Evolutionary conservation across 768 basidiomycete species (phyloP).

Genomic region (Solioccasus polychromus): DNA sequence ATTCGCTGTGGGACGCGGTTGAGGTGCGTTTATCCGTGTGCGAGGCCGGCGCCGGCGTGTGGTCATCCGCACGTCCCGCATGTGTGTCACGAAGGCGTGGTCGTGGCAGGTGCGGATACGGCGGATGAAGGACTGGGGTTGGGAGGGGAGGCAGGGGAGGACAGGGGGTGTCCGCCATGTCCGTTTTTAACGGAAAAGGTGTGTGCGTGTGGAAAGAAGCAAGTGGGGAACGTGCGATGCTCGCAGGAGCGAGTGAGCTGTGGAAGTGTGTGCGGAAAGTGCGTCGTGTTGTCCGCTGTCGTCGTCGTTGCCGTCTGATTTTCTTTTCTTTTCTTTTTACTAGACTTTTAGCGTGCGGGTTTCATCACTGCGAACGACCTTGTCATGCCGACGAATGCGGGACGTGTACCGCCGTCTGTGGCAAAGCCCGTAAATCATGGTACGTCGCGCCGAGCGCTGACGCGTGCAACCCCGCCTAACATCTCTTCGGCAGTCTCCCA

Average conservation of each 20-base stretch:
- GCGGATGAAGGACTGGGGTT: conserved; percentile 23
- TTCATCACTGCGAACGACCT: conserved; percentile 77
- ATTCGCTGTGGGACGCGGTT: conserved; percentile 84
- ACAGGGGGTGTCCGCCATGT: conserved; percentile 77
- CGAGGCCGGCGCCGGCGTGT: conserved; percentile 64
- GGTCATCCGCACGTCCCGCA: conserved; percentile 81
- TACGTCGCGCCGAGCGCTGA: too few relatives aligned
- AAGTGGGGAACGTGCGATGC: conserved; percentile 76
- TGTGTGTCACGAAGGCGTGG: conserved; percentile 72
- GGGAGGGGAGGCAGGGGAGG: neutral
- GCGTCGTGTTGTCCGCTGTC: conserved; percentile 27
- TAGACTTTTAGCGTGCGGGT: conserved; percentile 78
- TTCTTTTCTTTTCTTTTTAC: neutral
- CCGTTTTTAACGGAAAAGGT: conserved; percentile 71
- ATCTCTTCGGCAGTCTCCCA: conserved; percentile 47
- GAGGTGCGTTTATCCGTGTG: conserved; percentile 77
- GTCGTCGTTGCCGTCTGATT: too few relatives aligned
- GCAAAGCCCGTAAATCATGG: conserved; percentile 86
- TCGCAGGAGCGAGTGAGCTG: conserved; percentile 80
- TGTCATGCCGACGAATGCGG: conserved; percentile 89
- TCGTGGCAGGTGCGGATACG: conserved; percentile 27
- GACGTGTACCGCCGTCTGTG: conserved; percentile 70
- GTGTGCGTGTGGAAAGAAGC: conserved; percentile 90
- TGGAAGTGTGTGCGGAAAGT: conserved; percentile 79
- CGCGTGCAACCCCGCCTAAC: neutral